Percentiles rank a stretch among this genome's conserved stretches.
These are phyloP conservation scores for Alisma plantagoaquatica DNA, from an alignment of 106 monocot species.

Conservation along the genomic window DNA sequence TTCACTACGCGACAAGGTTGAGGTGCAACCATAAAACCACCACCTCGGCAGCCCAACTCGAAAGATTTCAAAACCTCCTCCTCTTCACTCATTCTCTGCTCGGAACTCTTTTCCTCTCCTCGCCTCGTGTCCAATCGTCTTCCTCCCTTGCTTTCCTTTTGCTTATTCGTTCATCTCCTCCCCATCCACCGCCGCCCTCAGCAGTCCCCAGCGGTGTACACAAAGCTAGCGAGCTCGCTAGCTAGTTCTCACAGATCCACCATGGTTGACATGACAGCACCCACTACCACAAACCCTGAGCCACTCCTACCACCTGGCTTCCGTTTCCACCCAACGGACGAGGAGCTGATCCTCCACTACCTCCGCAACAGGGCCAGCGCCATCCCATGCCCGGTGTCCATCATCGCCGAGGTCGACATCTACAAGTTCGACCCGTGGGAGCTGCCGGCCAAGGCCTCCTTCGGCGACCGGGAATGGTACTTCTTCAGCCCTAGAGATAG, in stretches of 20 bases:
- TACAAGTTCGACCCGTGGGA: too few species aligned
- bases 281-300: background rate
- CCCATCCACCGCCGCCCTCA: background rate
- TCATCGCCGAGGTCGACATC: too few species aligned
- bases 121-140: background rate
- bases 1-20: background rate
- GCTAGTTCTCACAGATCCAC: background rate
- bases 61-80: background rate
- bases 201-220: background rate
- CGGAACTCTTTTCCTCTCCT: background rate
- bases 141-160: background rate
- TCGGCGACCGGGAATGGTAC: slow-evolving; percentile 5
- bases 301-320: background rate
- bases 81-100: background rate
- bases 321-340: too few species aligned
- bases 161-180: background rate
- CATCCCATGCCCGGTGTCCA: background rate
- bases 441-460: background rate
- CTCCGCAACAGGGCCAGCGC: background rate
- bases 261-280: background rate
- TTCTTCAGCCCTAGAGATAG: slow-evolving; percentile 5
- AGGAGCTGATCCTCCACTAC: background rate
- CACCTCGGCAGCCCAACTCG: background rate
- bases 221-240: background rate
- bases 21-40: too few species aligned